These are phyloP conservation scores for Physcomitrium patens DNA, from an alignment of 225 moss, liverwort and hornwort species.

Conservation along the genomic window DNA sequence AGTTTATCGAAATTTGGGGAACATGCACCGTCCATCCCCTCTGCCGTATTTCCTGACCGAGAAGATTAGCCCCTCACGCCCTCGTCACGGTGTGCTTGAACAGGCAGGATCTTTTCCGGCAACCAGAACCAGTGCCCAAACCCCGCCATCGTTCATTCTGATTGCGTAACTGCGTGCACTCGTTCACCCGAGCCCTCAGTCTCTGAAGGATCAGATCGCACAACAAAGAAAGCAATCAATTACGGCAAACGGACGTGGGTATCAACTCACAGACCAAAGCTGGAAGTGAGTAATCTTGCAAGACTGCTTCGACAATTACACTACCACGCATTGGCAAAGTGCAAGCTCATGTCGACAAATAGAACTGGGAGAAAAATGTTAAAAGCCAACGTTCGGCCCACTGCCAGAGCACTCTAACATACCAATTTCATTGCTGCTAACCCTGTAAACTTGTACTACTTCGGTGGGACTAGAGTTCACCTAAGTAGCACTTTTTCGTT, in stretches of 20 bases:
- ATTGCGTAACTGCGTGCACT: background rate
- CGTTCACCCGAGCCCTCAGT: background rate
- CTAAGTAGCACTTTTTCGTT: background rate
- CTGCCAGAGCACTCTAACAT: background rate
- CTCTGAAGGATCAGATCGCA: conserved; percentile 39
- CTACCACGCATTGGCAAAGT: conserved; percentile 6
- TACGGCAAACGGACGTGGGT: background rate
- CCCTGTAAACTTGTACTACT: background rate
- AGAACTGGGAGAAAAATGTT: background rate
- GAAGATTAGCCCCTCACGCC: conserved; percentile 5
- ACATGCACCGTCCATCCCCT: background rate
- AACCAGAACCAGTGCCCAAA: conserved; percentile 12
- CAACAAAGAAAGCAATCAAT: conserved; percentile 30
- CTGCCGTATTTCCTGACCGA: conserved; percentile 23
- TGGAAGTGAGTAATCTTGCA: background rate
- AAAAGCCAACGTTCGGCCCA: background rate
- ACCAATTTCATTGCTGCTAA: background rate
- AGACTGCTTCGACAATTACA: background rate
- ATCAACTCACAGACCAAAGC: background rate
- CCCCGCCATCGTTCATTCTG: conserved; percentile 33
- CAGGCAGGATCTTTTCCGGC: conserved; percentile 43
- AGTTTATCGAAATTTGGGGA: background rate
- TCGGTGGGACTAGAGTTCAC: background rate
- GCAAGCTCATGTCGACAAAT: background rate
- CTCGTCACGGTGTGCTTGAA: conserved; percentile 38